Conservation (phyloP, 2,329 filamentous ascomycete genomes). For the Madurella fahalii region DNA sequence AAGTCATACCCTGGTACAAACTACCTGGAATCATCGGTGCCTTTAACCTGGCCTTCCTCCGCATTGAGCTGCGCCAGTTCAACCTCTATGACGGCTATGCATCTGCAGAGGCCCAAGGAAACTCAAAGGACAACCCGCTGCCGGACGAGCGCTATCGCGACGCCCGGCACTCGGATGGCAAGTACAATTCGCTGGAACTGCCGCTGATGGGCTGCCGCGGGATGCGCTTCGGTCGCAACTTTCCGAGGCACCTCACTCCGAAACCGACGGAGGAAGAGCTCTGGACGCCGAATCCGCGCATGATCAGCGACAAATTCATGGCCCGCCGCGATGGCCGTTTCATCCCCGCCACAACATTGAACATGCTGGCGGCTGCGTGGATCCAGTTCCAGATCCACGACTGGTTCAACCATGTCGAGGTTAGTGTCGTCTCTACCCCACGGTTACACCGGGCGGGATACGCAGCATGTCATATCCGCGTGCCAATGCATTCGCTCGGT, state of each 20-base stretch:
- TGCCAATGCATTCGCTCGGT: background rate
- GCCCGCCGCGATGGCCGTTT: slow-evolving; percentile 35
- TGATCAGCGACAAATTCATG: slow-evolving; percentile 41
- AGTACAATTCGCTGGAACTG: slow-evolving; percentile 38
- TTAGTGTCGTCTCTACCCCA: slow-evolving; percentile 3
- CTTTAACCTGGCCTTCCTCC: slow-evolving; percentile 38
- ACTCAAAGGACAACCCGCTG: slow-evolving; percentile 26
- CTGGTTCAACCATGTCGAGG: slow-evolving; percentile 35
- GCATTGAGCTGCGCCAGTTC: slow-evolving; percentile 40
- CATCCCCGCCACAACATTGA: slow-evolving; percentile 42
- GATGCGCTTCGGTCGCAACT: slow-evolving; percentile 44
- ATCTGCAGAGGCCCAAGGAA: slow-evolving; percentile 36
- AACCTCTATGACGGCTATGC: slow-evolving; percentile 43
- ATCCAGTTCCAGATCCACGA: slow-evolving; percentile 47
- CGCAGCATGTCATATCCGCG: background rate
- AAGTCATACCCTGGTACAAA: slow-evolving; percentile 39
- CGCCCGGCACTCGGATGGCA: slow-evolving; percentile 41
- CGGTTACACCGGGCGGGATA: too few relatives aligned
- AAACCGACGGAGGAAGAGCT: slow-evolving; percentile 40
- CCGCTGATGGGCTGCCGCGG: slow-evolving; percentile 43
- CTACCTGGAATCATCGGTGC: slow-evolving; percentile 38
- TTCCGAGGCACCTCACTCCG: slow-evolving; percentile 33
- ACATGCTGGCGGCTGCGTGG: slow-evolving; percentile 45
- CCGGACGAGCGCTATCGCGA: slow-evolving; percentile 31
- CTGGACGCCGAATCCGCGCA: slow-evolving; percentile 40